These are phyloP conservation scores for Wickerhamiella domercqiae DNA, from an alignment of 805 yeast species.

Conservation along the genomic window DNA sequence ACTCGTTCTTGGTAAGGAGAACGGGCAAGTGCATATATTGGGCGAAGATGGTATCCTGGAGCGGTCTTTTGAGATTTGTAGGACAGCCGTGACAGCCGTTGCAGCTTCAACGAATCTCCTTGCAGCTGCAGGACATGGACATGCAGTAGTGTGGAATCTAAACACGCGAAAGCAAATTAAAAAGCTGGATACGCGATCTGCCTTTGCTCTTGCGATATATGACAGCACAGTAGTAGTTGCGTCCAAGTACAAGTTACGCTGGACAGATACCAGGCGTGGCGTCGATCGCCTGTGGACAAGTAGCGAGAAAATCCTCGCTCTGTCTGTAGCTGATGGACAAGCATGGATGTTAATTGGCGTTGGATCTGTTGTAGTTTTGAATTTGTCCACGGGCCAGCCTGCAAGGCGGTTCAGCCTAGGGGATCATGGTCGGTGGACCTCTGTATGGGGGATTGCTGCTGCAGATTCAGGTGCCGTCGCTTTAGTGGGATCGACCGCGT, in stretches of 20 bases:
- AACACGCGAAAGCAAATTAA: constrained; percentile 5
- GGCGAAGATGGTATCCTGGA: constrained; percentile 9
- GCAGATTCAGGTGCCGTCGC: neutral
- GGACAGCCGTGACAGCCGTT: constrained; percentile 3
- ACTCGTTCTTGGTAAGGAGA: constrained; percentile 3
- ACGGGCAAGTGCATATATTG: constrained; percentile 7
- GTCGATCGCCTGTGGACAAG: neutral
- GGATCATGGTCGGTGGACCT: neutral
- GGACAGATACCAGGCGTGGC: neutral
- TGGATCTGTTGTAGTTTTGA: constrained; percentile 2
- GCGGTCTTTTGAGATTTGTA: constrained; percentile 7
- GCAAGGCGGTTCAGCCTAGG: neutral
- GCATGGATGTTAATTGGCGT: constrained; percentile 4
- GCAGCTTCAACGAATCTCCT: constrained; percentile 6
- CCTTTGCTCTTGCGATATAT: neutral
- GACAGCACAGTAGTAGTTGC: constrained; percentile 7
- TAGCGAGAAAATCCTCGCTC: neutral
- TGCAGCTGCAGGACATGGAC: constrained; percentile 6
- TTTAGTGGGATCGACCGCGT: neutral
- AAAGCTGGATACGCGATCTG: neutral
- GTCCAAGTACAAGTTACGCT: constrained; percentile 12
- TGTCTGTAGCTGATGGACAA: constrained; percentile 5
- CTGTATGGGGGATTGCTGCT: neutral
- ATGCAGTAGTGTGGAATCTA: constrained; percentile 10
- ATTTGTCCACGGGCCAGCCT: neutral